Conservation (phyloP, 495 filamentous ascomycete genomes). For the Copromyces sp. region DNA sequence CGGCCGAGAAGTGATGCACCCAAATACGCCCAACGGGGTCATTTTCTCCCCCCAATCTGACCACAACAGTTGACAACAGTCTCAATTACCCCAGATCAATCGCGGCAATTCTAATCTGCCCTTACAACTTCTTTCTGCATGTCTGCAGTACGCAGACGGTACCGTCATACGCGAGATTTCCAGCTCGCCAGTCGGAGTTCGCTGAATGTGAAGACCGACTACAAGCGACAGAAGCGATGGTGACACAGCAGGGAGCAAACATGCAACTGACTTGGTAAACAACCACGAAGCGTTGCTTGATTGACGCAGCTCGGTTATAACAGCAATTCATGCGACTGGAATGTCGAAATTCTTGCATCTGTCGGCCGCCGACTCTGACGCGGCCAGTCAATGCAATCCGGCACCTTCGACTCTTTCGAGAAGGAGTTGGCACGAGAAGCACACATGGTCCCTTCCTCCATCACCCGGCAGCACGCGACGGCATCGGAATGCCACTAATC, state of each 20-base stretch:
- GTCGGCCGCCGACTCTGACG: neutral
- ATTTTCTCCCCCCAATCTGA: neutral
- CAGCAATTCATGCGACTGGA: neutral
- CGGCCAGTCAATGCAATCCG: neutral
- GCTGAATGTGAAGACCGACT: neutral
- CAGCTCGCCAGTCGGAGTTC: neutral
- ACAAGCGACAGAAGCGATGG: neutral
- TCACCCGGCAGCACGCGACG: neutral
- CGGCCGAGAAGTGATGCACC: neutral
- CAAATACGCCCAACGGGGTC: neutral
- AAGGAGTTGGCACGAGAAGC: neutral
- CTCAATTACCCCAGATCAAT: neutral
- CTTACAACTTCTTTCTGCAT: neutral
- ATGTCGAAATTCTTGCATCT: neutral
- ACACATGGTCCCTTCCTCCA: neutral
- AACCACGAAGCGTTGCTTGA: neutral
- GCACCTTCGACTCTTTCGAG: neutral
- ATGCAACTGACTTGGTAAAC: neutral
- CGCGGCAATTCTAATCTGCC: neutral
- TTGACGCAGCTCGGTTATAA: neutral
- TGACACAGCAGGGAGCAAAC: neutral
- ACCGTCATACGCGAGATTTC: neutral
- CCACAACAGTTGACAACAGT: neutral
- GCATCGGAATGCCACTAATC: neutral
- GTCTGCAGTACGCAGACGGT: neutral